These are phyloP conservation scores for Lathyrus oleraceus DNA, from an alignment of 306 rosid species.

Conservation along the genomic window DNA sequence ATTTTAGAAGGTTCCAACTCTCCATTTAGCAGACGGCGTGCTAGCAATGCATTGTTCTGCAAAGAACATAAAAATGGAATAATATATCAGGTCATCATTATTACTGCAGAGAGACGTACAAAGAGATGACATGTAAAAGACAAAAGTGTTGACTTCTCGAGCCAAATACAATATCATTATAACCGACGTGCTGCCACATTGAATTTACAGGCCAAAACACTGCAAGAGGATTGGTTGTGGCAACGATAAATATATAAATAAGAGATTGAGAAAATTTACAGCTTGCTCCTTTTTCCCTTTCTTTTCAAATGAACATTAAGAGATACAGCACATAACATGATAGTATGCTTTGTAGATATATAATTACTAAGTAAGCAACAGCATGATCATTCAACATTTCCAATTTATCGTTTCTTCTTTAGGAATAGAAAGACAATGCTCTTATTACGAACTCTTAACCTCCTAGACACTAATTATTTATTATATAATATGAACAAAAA, in stretches of 20 bases:
- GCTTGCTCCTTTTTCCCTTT: slow-evolving; percentile 1
- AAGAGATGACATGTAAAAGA: background rate
- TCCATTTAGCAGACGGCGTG: slow-evolving; percentile 69
- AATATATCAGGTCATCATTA: slow-evolving; percentile 10
- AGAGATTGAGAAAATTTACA: slow-evolving; percentile 17
- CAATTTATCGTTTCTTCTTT: background rate
- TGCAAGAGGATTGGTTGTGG: slow-evolving; percentile 5
- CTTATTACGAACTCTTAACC: slow-evolving; percentile 8
- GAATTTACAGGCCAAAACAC: background rate
- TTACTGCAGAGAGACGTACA: slow-evolving; percentile 13
- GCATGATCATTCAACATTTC: slow-evolving; percentile 25
- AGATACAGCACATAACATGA: background rate
- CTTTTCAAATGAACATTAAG: background rate
- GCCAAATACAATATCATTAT: background rate
- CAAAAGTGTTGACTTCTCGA: background rate
- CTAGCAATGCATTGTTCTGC: slow-evolving; percentile 67
- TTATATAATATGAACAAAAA: slow-evolving; percentile 13
- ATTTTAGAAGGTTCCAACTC: slow-evolving; percentile 84
- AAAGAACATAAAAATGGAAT: slow-evolving; percentile 21
- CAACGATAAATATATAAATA: background rate
- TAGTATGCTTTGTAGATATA: background rate
- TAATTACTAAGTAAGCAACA: background rate
- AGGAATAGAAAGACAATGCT: slow-evolving; percentile 17
- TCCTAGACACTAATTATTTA: slow-evolving; percentile 15
- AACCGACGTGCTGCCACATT: background rate